Evolutionary conservation across 2,329 filamentous ascomycete genomes (phyloP).

Genomic region (Fusarium austroafricanum): DNA sequence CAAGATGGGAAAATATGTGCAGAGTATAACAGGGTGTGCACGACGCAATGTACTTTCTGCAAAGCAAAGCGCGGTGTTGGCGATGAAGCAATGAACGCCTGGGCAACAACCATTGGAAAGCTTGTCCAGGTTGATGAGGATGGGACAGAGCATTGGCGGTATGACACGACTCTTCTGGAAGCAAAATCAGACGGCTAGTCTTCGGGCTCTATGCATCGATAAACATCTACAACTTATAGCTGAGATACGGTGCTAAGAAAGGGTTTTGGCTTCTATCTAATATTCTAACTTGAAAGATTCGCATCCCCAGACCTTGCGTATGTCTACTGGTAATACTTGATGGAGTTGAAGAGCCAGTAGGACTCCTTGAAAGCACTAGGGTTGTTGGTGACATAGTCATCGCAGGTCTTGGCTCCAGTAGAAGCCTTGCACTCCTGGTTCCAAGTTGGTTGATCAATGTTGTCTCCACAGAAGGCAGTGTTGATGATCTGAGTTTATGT

Average conservation of each 20-base stretch:
- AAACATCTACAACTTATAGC: neutral
- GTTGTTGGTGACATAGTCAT: conserved; percentile 75
- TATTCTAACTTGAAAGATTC: fast-evolving
- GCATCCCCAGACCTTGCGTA: fast-evolving
- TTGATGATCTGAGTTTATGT: conserved; percentile 61
- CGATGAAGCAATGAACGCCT: conserved; percentile 6
- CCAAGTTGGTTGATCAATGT: conserved; percentile 30
- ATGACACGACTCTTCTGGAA: neutral
- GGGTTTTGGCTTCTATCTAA: too few species aligned
- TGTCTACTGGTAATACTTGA: conserved; percentile 11
- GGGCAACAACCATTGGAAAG: neutral
- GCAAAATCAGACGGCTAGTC: fast-evolving
- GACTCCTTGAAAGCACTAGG: conserved; percentile 53
- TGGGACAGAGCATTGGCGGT: conserved; percentile 12
- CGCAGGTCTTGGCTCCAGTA: conserved; percentile 66
- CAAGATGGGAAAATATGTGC: neutral
- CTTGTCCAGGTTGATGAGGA: neutral
- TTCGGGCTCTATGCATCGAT: neutral
- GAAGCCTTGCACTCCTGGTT: conserved; percentile 21
- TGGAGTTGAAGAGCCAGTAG: conserved; percentile 19
- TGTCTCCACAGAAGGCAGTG: conserved; percentile 80
- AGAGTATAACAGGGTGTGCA: neutral
- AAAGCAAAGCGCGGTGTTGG: neutral
- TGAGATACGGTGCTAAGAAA: neutral
- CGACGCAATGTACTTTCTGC: conserved; percentile 4